A percentile compares a stretch with the other conserved stretches of the same genome.
Conservation (phyloP, 768 basidiomycete species). For the Filobasidium wieringae region DNA sequence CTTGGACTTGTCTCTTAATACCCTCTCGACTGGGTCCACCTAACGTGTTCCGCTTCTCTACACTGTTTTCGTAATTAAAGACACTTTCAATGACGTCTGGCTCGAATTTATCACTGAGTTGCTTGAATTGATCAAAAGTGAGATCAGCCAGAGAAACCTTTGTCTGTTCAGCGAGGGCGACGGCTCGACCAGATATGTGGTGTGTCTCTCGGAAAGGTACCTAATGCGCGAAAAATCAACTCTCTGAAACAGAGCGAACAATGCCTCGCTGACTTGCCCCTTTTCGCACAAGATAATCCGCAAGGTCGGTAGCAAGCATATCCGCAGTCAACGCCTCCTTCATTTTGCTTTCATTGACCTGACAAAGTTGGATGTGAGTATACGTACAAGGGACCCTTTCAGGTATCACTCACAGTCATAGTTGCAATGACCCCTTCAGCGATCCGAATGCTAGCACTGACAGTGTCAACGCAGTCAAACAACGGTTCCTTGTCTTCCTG, state of each 20-base stretch:
- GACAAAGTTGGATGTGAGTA: neutral
- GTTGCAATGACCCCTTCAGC: conserved; percentile 90
- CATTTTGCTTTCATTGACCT: conserved; percentile 91
- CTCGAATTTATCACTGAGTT: conserved; percentile 61
- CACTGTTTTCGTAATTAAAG: conserved; percentile 90
- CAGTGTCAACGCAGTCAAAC: conserved; percentile 82
- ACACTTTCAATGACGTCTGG: conserved; percentile 63
- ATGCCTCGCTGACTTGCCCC: conserved; percentile 66
- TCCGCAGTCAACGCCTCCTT: conserved; percentile 83
- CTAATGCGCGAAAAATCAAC: conserved; percentile 42
- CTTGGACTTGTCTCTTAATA: conserved; percentile 71
- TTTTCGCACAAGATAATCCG: conserved; percentile 96
- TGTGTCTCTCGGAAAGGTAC: conserved; percentile 98
- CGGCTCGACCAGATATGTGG: conserved; percentile 91
- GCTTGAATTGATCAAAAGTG: conserved; percentile 64
- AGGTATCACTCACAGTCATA: conserved; percentile 53
- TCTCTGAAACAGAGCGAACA: neutral
- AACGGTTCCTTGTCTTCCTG: conserved; percentile 98
- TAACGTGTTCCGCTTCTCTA: conserved; percentile 81
- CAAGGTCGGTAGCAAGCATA: conserved; percentile 94
- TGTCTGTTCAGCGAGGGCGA: conserved; percentile 79
- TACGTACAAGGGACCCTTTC: neutral
- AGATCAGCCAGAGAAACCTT: conserved; percentile 71
- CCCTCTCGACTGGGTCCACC: conserved; percentile 80
- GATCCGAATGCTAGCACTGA: conserved; percentile 78